Base-by-base conservation (phyloP, 345 rosid genomes). In the Anastatica hierochuntica region DNA sequence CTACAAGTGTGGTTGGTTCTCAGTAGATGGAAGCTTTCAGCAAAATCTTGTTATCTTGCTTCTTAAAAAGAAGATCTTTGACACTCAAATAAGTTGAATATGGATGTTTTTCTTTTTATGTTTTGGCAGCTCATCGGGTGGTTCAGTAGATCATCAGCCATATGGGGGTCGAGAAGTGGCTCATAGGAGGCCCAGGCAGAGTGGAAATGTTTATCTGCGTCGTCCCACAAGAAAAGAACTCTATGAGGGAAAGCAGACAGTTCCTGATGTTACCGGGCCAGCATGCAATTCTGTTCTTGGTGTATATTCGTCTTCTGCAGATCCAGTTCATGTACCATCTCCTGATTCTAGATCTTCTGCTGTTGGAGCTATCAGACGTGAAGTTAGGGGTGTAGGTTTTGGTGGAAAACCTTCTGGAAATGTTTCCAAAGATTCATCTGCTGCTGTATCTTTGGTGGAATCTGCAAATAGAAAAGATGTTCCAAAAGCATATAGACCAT, bases 271-370 rank as follows among this genome's bases (percentile, higher is more conserved):
- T 37, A 38, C 55, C 45, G 57, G 70, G 55, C 67, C 81, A 19
- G 66, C 84, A n/a, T 77, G 76, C 75, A 83, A 75, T 71, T 78
- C 89, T 31, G 82, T 69, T 58, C 75, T 82, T 68, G 90, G 94
- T 56, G 83, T 82, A 52, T 84, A 84, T 72, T 84, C 85, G 24
- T 90, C 98, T 54, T 80, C 95, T 38, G 78, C 78, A 36, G 98
- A 87, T 68, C 96, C 96, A 58, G 89, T 87, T 69, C 95, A 90
- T 63, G 96, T 84, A 49, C 98, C 96, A 69, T 87, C 96, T 69
- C 92, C 89, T 41, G 95, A 80, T 63, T 81, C 88, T 12, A 72
- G 92, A 76, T 60, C 92, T 43, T 71, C 82, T 58, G 77, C 71
- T 38, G 83, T 80, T 70, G 94, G 95, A 67, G 85, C 95, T 62